Base-by-base conservation (phyloP, 2,329 filamentous ascomycete species). In the Fusarium sp. region DNA sequence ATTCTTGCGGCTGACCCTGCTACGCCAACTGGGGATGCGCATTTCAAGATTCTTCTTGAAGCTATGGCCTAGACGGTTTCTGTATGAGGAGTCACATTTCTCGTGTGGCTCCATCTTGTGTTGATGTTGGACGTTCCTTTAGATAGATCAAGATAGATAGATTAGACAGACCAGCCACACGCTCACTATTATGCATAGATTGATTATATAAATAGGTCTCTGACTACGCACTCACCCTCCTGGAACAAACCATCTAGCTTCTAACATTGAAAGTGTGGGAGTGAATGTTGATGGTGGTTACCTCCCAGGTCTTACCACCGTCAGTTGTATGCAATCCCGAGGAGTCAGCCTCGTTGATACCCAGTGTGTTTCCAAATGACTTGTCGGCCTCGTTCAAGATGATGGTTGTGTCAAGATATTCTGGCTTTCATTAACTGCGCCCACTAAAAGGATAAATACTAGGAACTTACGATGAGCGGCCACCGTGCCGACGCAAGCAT, bases 241-340 rank as follows among this genome's bases (percentile, higher is more conserved):
- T 27, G 5, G 10, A n/a, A 27, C 4, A 29, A 39, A 16, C 10
- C 22, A 2, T n/a, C 16, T 41, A 69, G 18, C 58, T 60, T 16
- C 45, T 67, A 4, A 71, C 22, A 13, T 73, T 62, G 7, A 74
- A 74, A 16, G 59, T 69, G 29, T 74, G 65, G 11, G 72, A 45
- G 7, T 74, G 57, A 22, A 74, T 73, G 41, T 70, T 74, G 33
- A 74, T 74, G 0, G 62, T 71, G 1, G 5, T 18, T 1, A 74
- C 72, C 24, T 33, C 45, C 71, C 72, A 74, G 11, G 72, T 73
- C 29, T 74, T 74, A 1, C 72, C 72, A 10, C 71, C 72, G 20
- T 74, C 72, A 2, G 72, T 24, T 6, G 72, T 66, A 8, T n/a
- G 48, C 8, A 74, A 24, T 3, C 72, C 71, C 11, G 68, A 74